Conservation (phyloP, 2,329 filamentous ascomycete genomes). For the Intubia oerlemansii region DNA sequence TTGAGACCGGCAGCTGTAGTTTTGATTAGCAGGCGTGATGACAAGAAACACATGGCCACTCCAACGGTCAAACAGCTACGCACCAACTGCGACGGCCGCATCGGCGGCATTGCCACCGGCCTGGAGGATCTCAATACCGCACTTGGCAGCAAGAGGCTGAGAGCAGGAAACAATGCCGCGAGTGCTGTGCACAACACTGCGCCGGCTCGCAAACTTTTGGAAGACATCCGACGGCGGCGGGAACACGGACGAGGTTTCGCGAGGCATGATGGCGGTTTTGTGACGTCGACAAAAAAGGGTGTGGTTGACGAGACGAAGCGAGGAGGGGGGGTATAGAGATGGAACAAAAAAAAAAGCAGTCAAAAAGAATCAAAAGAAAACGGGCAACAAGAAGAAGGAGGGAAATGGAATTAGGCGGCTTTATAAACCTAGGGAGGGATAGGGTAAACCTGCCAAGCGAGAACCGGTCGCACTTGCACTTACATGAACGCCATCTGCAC, state of each 20-base stretch:
- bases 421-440: no score
- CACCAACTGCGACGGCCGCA: slow-evolving; percentile 71
- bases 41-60: no score
- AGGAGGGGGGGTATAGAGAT: not conserved
- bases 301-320: not conserved
- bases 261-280: slow-evolving; percentile 22
- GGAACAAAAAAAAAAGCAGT: not conserved
- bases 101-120: slow-evolving; percentile 89
- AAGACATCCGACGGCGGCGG: slow-evolving; percentile 27
- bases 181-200: slow-evolving; percentile 84
- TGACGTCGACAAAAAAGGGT: not conserved
- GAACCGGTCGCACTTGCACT: no score
- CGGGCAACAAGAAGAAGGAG: not conserved
- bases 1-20: slow-evolving; percentile 62
- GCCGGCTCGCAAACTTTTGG: slow-evolving; percentile 42
- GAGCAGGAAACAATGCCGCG: slow-evolving; percentile 80
- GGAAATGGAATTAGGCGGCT: no score
- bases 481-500: no score
- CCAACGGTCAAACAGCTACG: no score
- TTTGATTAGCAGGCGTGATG: not conserved
- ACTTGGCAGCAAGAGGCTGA: slow-evolving; percentile 75
- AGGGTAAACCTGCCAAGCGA: no score
- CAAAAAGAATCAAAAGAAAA: not conserved
- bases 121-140: slow-evolving; percentile 65
- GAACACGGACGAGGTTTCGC: slow-evolving; percentile 24